Percentiles rank a stretch among this genome's conserved stretches.
phyloP scores from a whole-genome alignment of 2,329 filamentous ascomycete genomes.

The Arthrobotrys iridis region DNA sequence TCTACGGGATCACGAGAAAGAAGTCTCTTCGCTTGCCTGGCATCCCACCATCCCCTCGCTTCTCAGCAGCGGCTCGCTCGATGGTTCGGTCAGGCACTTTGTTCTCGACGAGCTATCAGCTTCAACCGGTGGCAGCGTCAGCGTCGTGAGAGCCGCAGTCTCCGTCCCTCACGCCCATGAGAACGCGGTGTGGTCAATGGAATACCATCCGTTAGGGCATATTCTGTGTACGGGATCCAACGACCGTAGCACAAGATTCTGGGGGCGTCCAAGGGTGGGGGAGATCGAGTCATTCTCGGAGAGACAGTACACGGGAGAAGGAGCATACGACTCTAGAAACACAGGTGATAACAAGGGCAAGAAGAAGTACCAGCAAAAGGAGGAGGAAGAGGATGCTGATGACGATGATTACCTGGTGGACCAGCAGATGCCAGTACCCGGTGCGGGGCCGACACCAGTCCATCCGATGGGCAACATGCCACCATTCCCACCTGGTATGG shows the following conservation, averaged over 20 bases:
- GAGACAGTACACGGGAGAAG: conserved; percentile 93
- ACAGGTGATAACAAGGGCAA: conserved; percentile 74
- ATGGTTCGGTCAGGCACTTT: conserved; percentile 91
- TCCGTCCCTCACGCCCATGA: conserved; percentile 87
- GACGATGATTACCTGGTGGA: conserved; percentile 92
- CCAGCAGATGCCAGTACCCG: conserved; percentile 75
- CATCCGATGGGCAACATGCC: conserved; percentile 20
- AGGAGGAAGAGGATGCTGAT: conserved; percentile 95
- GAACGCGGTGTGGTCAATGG: conserved; percentile 95
- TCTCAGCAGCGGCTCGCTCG: conserved; percentile 87
- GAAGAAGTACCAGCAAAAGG: conserved; percentile 66
- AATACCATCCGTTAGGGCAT: conserved; percentile 97
- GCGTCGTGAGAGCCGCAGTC: conserved; percentile 93
- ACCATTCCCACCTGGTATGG: conserved; percentile 42
- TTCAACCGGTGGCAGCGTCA: conserved; percentile 77
- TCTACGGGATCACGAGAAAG: conserved; percentile 93
- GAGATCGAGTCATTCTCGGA: conserved; percentile 87
- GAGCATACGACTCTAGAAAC: conserved; percentile 91
- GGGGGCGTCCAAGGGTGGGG: conserved; percentile 88
- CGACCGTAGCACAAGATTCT: conserved; percentile 95
- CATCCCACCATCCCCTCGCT: conserved; percentile 91
- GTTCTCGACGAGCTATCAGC: conserved; percentile 90
- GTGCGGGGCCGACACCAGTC: conserved; percentile 42
- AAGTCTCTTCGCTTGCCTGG: conserved; percentile 91
- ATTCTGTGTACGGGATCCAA: conserved; percentile 96